phyloP scores from a whole-genome alignment of 371 early-diverging fungal genomes.

The Cokeromyces recurvatus region DNA sequence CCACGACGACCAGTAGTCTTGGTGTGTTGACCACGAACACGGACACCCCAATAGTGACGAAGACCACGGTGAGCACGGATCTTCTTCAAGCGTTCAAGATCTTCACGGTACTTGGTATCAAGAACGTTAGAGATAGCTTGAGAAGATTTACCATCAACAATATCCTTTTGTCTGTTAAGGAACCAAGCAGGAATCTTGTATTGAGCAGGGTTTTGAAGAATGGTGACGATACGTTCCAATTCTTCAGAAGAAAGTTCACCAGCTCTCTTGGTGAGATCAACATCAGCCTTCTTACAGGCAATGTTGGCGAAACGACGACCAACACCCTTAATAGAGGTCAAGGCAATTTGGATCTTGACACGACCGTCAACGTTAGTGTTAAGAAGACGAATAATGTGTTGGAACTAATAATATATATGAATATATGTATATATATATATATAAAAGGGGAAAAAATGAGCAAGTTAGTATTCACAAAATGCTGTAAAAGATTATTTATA shows the following conservation, averaged over 20 bases:
- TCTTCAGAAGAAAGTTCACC: constrained; percentile 97
- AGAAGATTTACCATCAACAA: constrained; percentile 87
- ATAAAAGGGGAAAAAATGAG: background rate
- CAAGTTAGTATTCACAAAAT: background rate
- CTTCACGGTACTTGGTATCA: constrained; percentile 96
- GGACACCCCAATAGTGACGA: constrained; percentile 97
- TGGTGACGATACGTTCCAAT: constrained; percentile 85
- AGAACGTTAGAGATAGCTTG: constrained; percentile 95
- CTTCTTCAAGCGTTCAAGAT: constrained; percentile 96
- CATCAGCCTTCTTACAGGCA: constrained; percentile 98
- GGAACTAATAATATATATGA: too few relatives aligned
- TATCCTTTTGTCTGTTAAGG: constrained; percentile 99
- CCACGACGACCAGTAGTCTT: constrained; percentile 99
- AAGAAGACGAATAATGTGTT: constrained; percentile 99
- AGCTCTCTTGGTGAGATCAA: constrained; percentile 95
- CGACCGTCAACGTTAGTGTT: constrained; percentile 99
- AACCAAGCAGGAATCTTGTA: constrained; percentile 98
- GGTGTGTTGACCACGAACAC: constrained; percentile 95
- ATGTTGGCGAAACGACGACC: constrained; percentile 98
- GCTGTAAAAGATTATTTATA: too few relatives aligned
- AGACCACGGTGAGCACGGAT: constrained; percentile 94
- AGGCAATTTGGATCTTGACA: constrained; percentile 92
- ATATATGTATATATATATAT: too few relatives aligned
- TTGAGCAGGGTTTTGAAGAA: constrained; percentile 91
- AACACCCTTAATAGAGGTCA: constrained; percentile 98